A percentile compares a stretch with the other conserved stretches of the same genome.
Conservation (phyloP, 768 basidiomycete genomes). For the Collybia sordida region DNA sequence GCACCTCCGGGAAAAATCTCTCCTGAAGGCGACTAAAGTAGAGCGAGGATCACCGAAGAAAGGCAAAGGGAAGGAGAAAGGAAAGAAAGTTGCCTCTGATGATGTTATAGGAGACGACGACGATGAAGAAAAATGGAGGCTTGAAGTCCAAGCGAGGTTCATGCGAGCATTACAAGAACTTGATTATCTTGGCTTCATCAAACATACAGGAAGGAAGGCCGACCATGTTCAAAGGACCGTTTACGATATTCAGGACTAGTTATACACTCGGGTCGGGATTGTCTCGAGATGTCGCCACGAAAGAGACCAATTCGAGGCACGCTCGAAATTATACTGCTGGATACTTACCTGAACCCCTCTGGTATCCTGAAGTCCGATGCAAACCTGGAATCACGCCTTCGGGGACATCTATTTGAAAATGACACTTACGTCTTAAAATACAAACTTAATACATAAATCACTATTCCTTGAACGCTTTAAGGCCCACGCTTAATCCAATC, state of each 20-base stretch:
- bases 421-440: no score
- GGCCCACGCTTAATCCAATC: constrained; percentile 27
- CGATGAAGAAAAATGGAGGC: constrained; percentile 41
- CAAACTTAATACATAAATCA: no score
- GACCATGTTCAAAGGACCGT: constrained; percentile 75
- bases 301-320: no score
- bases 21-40: constrained; percentile 1
- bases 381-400: no score
- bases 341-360: no score
- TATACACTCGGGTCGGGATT: background rate
- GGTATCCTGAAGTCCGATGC: no score
- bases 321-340: no score
- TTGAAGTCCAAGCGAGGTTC: constrained; percentile 76
- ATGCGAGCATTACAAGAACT: constrained; percentile 79
- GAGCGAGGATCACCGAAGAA: constrained; percentile 12
- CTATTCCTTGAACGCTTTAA: no score
- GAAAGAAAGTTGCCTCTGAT: constrained; percentile 23
- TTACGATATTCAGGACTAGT: constrained; percentile 49
- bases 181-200: constrained; percentile 77
- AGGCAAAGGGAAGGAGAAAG: constrained; percentile 17
- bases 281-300: background rate
- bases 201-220: constrained; percentile 74
- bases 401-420: no score
- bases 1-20: constrained; percentile 17
- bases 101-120: constrained; percentile 30